phyloP scores from a whole-genome alignment of 129 eudicot species.

The Escallonia herrerae region DNA sequence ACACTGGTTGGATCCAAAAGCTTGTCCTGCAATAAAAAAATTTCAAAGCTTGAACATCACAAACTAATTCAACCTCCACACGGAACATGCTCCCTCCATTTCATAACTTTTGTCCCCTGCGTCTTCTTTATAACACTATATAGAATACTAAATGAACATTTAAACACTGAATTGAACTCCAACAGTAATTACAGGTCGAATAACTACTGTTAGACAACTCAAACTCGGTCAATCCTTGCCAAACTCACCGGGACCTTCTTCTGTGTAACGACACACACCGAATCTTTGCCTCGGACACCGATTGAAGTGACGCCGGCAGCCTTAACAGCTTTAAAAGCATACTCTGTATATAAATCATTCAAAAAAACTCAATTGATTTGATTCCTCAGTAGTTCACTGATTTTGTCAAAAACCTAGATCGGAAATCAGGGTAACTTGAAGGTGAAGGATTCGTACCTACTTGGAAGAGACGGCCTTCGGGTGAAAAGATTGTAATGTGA shows the following conservation, averaged over 20 bases:
- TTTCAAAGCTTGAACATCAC: neutral
- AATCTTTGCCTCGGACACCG: slow-evolving; percentile 90
- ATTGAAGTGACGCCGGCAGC: slow-evolving; percentile 88
- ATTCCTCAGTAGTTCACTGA: no score
- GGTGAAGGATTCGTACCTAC: slow-evolving; percentile 51
- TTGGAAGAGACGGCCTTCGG: slow-evolving; percentile 99
- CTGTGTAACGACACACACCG: slow-evolving; percentile 94
- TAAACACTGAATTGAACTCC: no score
- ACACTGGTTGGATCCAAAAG: slow-evolving; percentile 94
- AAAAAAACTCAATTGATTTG: neutral
- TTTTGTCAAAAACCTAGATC: slow-evolving; percentile 1
- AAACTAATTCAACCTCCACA: neutral
- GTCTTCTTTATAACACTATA: no score
- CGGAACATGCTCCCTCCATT: neutral
- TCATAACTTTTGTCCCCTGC: neutral
- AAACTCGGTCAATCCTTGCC: neutral
- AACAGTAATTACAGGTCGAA: no score
- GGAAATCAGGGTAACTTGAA: neutral
- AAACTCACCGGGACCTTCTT: slow-evolving; percentile 91
- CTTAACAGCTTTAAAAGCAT: slow-evolving; percentile 93
- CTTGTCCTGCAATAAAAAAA: slow-evolving; percentile 56
- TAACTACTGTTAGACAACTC: no score
- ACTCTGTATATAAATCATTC: slow-evolving; percentile 43
- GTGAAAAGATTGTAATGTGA: slow-evolving; percentile 91
- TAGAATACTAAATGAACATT: no score